Conservation (phyloP, 2,329 filamentous ascomycete species). For the Colletotrichum truncatum region DNA sequence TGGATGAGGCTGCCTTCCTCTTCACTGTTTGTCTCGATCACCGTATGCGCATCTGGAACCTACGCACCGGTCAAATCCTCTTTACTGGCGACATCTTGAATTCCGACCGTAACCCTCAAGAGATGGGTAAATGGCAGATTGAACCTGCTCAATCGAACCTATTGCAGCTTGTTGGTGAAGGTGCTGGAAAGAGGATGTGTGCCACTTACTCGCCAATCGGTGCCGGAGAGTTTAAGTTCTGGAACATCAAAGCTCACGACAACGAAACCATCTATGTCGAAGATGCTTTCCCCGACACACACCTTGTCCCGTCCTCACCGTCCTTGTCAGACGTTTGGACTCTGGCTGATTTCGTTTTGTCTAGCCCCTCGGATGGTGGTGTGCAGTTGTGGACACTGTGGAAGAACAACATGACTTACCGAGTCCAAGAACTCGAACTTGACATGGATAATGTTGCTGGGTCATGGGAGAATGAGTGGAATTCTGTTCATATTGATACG, state of each 20-base stretch:
- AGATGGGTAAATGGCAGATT: conserved; percentile 77
- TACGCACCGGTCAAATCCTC: conserved; percentile 80
- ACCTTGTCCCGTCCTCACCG: conserved; percentile 74
- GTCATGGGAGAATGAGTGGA: conserved; percentile 77
- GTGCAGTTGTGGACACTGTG: conserved; percentile 80
- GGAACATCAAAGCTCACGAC: conserved; percentile 75
- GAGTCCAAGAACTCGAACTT: conserved; percentile 78
- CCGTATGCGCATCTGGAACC: conserved; percentile 88
- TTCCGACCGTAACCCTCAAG: conserved; percentile 71
- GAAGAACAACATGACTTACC: conserved; percentile 85
- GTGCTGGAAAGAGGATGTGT: conserved; percentile 64
- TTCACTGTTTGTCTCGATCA: conserved; percentile 93
- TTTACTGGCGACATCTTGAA: conserved; percentile 82
- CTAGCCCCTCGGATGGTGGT: conserved; percentile 60
- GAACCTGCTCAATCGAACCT: conserved; percentile 82
- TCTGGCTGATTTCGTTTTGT: conserved; percentile 77
- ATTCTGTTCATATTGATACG: conserved; percentile 70
- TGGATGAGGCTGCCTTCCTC: conserved; percentile 60
- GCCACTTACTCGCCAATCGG: conserved; percentile 90
- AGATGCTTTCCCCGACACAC: conserved; percentile 73
- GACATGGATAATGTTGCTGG: conserved; percentile 69
- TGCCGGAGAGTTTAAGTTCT: conserved; percentile 93
- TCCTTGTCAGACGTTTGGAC: conserved; percentile 82
- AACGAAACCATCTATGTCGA: conserved; percentile 71
- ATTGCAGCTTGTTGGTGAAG: conserved; percentile 74